A percentile compares a stretch with the other conserved stretches of the same genome.
Evolutionary conservation across 169 alveolate species (phyloP).

Genomic region (Babesia gibsoni): DNA sequence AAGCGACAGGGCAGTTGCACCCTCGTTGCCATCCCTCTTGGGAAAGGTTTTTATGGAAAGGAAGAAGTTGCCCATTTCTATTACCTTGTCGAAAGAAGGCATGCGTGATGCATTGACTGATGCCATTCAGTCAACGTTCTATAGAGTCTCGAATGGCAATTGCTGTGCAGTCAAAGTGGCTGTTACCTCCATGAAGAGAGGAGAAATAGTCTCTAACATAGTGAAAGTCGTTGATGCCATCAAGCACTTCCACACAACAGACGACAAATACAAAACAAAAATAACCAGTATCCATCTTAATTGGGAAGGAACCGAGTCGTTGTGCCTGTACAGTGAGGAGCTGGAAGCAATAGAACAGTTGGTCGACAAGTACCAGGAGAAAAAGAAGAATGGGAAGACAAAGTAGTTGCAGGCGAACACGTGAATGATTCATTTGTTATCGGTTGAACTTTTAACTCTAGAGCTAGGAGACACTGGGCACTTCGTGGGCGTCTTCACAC

Average conservation of each 20-base stretch:
- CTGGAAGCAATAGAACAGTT: conserved; percentile 30
- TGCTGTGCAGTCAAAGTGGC: conserved; percentile 56
- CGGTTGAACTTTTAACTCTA: too few relatives aligned
- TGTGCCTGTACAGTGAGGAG: conserved; percentile 53
- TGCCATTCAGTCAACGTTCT: conserved; percentile 48
- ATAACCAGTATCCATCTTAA: conserved; percentile 28
- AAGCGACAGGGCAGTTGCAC: conserved; percentile 55
- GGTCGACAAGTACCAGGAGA: conserved; percentile 6
- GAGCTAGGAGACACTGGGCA: too few relatives aligned
- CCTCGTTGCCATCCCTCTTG: conserved; percentile 53
- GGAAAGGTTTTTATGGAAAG: conserved; percentile 61
- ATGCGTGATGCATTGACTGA: neutral
- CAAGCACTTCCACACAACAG: conserved; percentile 29
- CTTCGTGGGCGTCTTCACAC: too few relatives aligned
- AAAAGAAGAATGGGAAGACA: neutral
- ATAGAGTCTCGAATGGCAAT: conserved; percentile 35
- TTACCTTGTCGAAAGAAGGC: conserved; percentile 6
- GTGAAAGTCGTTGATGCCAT: conserved; percentile 22
- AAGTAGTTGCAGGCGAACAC: too few relatives aligned
- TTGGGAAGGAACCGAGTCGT: conserved; percentile 58
- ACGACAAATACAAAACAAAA: conserved; percentile 33
- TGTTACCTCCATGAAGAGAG: conserved; percentile 34
- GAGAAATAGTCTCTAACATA: conserved; percentile 26
- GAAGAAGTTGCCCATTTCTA: conserved; percentile 55
- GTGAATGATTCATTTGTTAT: neutral